These are phyloP conservation scores for Brasilioporus rufonigricans DNA, from an alignment of 768 basidiomycete genomes.

Conservation along the genomic window DNA sequence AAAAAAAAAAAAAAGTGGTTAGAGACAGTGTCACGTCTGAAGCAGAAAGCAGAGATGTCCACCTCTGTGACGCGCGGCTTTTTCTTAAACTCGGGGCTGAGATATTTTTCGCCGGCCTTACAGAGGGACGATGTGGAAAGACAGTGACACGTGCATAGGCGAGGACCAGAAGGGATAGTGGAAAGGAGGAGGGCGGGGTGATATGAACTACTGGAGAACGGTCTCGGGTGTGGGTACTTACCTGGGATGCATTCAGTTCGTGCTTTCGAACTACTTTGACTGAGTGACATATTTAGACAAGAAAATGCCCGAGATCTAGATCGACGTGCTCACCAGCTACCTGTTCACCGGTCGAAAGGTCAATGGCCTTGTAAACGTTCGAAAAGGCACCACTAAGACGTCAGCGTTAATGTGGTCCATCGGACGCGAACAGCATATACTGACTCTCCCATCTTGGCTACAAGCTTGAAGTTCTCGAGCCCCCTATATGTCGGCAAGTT, in stretches of 20 bases:
- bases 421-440: constrained; percentile 33
- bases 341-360: constrained; percentile 68
- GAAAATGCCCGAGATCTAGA: background rate
- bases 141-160: constrained; percentile 11
- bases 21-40: constrained; percentile 18
- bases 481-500: constrained; percentile 88
- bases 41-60: constrained; percentile 29
- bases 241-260: constrained; percentile 89
- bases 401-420: constrained; percentile 14
- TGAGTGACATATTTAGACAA: constrained; percentile 29
- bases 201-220: constrained; percentile 29
- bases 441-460: constrained; percentile 93
- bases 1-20: constrained; percentile 12
- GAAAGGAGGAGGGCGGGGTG: constrained; percentile 11
- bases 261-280: constrained; percentile 96
- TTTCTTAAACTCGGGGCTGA: constrained; percentile 94
- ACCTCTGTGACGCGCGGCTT: constrained; percentile 99
- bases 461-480: constrained; percentile 71
- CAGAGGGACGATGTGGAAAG: constrained; percentile 29
- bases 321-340: constrained; percentile 64
- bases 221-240: constrained; percentile 42
- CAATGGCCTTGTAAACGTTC: constrained; percentile 93
- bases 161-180: constrained; percentile 23
- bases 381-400: constrained; percentile 85
- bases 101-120: constrained; percentile 89